Evolutionary conservation across 2,329 filamentous ascomycete species (phyloP), one percentile per base, ranked within the genome.

Genomic region (Beauveria rudraprayagi): DNA sequence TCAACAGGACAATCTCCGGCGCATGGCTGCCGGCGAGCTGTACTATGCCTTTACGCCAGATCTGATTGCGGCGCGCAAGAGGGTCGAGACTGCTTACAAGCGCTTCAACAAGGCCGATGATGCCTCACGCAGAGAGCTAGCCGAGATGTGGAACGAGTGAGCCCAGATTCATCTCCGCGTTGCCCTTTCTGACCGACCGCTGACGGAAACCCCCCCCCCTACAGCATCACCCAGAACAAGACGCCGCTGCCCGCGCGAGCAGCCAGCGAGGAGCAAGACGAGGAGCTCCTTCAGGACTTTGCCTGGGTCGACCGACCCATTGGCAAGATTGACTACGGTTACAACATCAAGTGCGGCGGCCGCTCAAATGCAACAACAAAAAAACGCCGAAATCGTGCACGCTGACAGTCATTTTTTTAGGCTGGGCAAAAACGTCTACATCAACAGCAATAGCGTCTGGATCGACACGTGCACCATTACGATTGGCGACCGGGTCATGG

Each of bases 401-500:
- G n/a, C 34, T 57, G 43, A 52, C 40, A 3, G 19, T 47, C 22
- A 22, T 22, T n/a, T 19, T 30, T 19, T 24, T 62, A 81, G 80
- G 61, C 71, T 92, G 8, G 91, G 89, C 19, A 76, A 83, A 50
- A 84, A 85, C 60, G 89, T 90, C 16, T 94, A 86, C 68, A 80
- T 96, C 71, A 96, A 83, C 74, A 86, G 81, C 70, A 87, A 91
- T 72, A 87, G 83, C 67, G 86, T 85, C 6, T 89, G 91, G 70
- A 76, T 95, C 34, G 92, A 96, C 70, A 92, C 89, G 1, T 89
- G 86, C 70, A 73, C 79, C 30, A 88, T 95, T 61, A 85, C 80
- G 1, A 84, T 96, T 54, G 92, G 92, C 0, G 82, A 86, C 5
- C 84, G 91, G 58, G 93, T 90, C 1, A 76, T 96, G 28, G 77